These are phyloP conservation scores for Cytospora piceicola DNA, from an alignment of 2,329 filamentous ascomycete species.

Conservation along the genomic window DNA sequence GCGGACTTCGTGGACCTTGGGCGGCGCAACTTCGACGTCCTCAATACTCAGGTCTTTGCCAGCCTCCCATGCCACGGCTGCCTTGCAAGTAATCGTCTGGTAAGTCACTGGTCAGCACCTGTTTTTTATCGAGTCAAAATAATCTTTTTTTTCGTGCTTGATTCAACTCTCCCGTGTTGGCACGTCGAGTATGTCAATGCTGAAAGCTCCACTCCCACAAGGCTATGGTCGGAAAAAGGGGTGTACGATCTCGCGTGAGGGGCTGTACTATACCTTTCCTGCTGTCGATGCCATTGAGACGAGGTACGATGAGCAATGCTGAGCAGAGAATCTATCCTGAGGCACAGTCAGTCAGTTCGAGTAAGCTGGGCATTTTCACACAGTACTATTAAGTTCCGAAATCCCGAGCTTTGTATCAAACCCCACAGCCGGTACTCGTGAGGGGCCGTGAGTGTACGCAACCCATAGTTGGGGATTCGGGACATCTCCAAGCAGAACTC, in stretches of 20 bases:
- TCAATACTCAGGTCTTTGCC: slow-evolving; percentile 88
- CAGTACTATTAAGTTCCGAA: slow-evolving; percentile 12
- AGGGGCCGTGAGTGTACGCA: slow-evolving; percentile 7
- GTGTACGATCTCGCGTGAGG: not conserved
- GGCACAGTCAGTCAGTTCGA: not conserved
- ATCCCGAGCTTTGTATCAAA: slow-evolving; percentile 1
- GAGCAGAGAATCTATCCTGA: not conserved
- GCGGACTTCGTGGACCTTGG: slow-evolving; percentile 90
- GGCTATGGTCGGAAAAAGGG: not conserved
- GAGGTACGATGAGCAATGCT: not conserved
- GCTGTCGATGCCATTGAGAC: slow-evolving; percentile 26
- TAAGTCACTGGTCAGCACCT: not conserved
- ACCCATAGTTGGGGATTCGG: slow-evolving; percentile 6
- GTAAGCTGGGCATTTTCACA: not conserved
- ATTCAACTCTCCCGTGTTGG: not conserved
- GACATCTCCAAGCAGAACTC: slow-evolving; percentile 11
- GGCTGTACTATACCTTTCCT: slow-evolving; percentile 24
- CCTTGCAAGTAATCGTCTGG: slow-evolving; percentile 53
- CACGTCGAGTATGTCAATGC: not conserved
- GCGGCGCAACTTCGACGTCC: slow-evolving; percentile 88
- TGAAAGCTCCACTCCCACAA: not conserved
- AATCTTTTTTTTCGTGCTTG: not conserved
- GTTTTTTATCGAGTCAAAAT: not conserved
- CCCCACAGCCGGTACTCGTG: slow-evolving; percentile 12
- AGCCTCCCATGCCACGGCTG: slow-evolving; percentile 96